Base-by-base conservation (phyloP, 495 filamentous ascomycete genomes). In the Collariella sp. region DNA sequence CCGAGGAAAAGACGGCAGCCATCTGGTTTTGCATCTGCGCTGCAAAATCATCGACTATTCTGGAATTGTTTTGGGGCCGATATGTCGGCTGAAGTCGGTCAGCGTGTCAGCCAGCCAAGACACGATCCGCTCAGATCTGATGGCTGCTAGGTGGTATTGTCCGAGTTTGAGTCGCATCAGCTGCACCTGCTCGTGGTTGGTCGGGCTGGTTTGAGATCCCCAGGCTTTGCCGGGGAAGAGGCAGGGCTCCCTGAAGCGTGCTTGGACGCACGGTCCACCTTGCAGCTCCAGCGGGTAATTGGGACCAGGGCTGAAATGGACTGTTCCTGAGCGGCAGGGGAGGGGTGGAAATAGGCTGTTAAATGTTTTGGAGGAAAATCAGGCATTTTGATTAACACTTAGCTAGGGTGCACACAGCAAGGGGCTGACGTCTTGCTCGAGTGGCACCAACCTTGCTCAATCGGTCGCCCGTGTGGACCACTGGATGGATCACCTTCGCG, bases 401-500 rank as follows among this genome's bases (percentile, higher is more conserved):
- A 4, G 15, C 33, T 18, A 59, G 57, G 58, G 65, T 67, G 52
- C 23, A 6, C 23, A n/a, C 50, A 67, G 50, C 24, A 53, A 57
- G 52, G 59, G 57, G 65, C 65, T 67, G 63, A 62, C 57, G 52
- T 59, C 54, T 49, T 51, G 44, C 56, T 44, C 46, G 57, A n/a
- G 53, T 53, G 54, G 62, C 49, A 59, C 60, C 52, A 54, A 53
- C 58, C 61, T 62, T 59, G 55, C 60, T 65, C 59, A 58, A 66
- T 64, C 58, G 63, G 61, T 52, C 36, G 56, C 35, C 44, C 36
- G 48, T 50, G 65, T 52, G 63, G 58, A 55, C 50, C 56, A 43
- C 49, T 61, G 60, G 62, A 69, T 69, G 64, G 64, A 70, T 68
- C 64, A 67, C 62, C 66, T 68, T 63, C 57, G 55, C 62, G 63